Conservation (phyloP, 2,329 filamentous ascomycete species). For the Ophiostoma ulmi region DNA sequence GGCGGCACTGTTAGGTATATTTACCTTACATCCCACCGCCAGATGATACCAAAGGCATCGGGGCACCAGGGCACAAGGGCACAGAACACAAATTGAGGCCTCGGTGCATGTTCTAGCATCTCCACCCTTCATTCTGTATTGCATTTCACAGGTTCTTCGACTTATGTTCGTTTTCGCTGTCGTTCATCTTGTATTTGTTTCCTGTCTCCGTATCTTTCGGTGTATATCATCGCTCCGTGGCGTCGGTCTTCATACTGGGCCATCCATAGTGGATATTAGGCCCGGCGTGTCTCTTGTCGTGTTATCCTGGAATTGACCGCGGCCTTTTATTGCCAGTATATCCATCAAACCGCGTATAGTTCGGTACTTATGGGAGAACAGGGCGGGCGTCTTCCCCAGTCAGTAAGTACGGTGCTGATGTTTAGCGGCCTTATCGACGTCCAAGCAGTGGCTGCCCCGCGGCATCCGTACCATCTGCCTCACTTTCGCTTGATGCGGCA, state of each 20-base stretch:
- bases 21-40: too few relatives aligned
- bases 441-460: conserved; percentile 21
- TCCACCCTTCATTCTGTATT: not conserved
- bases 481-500: not conserved
- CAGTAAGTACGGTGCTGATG: not conserved
- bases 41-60: not conserved
- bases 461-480: not conserved
- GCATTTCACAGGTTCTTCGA: not conserved
- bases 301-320: not conserved
- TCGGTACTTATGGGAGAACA: not conserved
- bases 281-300: not conserved
- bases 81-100: too few relatives aligned
- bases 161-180: not conserved
- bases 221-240: too few relatives aligned
- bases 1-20: not conserved
- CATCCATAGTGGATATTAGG: not conserved
- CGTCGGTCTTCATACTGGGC: too few relatives aligned
- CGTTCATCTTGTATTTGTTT: not conserved
- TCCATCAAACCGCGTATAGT: not conserved
- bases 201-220: too few relatives aligned
- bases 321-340: not conserved
- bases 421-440: not conserved
- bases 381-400: not conserved
- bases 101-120: not conserved
- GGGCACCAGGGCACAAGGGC: too few relatives aligned